These are phyloP conservation scores for Astrephomene gubernaculifera DNA, from an alignment of 139 green algal species.

Conservation along the genomic window DNA sequence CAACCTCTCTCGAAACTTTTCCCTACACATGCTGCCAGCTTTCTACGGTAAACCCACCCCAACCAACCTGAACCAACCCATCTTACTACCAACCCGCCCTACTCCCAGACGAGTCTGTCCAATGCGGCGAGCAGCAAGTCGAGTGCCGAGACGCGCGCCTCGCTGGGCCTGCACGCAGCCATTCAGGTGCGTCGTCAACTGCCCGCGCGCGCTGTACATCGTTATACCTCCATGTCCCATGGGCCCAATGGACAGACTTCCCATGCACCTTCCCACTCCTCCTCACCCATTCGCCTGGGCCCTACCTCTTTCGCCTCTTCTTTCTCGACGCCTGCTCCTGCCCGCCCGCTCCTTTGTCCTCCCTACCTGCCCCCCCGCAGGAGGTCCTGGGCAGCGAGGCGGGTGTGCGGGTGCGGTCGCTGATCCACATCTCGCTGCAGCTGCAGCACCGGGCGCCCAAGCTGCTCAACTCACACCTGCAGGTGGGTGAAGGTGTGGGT, in stretches of 20 bases:
- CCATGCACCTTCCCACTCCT: background rate
- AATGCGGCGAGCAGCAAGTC: background rate
- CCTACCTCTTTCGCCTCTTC: background rate
- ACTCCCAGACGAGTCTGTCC: background rate
- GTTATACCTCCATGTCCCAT: background rate
- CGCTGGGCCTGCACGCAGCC: conserved; percentile 3
- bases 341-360: background rate
- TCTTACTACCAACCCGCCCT: background rate
- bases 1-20: too few species aligned
- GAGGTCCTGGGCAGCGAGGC: background rate
- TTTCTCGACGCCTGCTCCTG: background rate
- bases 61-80: background rate
- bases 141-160: background rate
- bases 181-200: background rate
- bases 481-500: conserved; percentile 12
- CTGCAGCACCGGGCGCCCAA: background rate
- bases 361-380: background rate
- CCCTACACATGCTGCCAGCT: too few species aligned
- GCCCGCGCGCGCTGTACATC: background rate
- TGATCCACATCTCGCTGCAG: background rate
- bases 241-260: background rate
- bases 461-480: background rate
- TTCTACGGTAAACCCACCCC: too few species aligned
- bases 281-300: background rate
- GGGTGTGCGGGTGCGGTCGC: background rate